These are phyloP conservation scores for Chaetomium olivaceum DNA, from an alignment of 2,329 filamentous ascomycete genomes.

Conservation along the genomic window DNA sequence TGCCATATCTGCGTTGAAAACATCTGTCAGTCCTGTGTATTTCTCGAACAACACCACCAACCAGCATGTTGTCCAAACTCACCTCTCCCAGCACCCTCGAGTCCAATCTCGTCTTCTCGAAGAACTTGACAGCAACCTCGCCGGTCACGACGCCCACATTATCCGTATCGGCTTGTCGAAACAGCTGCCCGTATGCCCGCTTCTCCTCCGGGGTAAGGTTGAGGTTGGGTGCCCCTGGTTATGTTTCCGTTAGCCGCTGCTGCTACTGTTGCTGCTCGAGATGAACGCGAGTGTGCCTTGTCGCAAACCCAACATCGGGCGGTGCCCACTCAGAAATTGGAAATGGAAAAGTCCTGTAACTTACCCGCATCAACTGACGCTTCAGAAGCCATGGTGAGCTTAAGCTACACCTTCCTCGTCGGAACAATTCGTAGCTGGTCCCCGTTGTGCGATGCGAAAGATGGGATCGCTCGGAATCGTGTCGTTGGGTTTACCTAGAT, in stretches of 20 bases:
- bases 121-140: constrained; percentile 95
- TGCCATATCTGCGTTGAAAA: constrained; percentile 82
- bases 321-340: background rate
- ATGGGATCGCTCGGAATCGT: background rate
- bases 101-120: constrained; percentile 89
- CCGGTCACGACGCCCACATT: constrained; percentile 91
- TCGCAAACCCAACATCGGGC: constrained; percentile 1
- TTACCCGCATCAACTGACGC: constrained; percentile 34
- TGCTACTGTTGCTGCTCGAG: background rate
- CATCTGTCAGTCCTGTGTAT: constrained; percentile 32
- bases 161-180: constrained; percentile 89
- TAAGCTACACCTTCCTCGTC: constrained; percentile 19
- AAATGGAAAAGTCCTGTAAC: background rate
- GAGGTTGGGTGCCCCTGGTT: constrained; percentile 63
- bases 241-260: constrained; percentile 18
- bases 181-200: constrained; percentile 88
- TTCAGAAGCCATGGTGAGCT: constrained; percentile 36
- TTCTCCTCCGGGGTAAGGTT: constrained; percentile 92
- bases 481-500: background rate
- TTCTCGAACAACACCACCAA: background rate
- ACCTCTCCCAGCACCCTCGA: constrained; percentile 86
- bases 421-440: background rate
- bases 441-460: constrained; percentile 4
- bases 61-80: constrained; percentile 39
- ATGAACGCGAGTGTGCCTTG: background rate